Conservation (phyloP, 371 early-diverging fungal species). For the Mortierella sp. region DNA sequence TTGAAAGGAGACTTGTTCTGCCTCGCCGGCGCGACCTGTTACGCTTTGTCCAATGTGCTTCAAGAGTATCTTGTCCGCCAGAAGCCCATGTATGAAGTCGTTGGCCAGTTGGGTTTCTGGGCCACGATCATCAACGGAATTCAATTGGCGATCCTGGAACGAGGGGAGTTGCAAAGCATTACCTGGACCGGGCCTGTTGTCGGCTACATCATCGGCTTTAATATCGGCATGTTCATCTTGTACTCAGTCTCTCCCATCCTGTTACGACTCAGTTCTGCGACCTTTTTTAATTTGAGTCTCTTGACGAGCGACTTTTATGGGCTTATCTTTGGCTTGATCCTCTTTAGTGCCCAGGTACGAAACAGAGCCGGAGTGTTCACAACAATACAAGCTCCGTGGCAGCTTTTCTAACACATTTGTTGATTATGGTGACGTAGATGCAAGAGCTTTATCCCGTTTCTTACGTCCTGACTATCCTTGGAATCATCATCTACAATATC, state of each 20-base stretch:
- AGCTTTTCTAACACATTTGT: background rate
- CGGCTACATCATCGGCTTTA: constrained; percentile 70
- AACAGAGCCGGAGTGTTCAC: too few species aligned
- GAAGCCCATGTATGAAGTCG: constrained; percentile 75
- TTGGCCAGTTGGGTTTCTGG: constrained; percentile 77
- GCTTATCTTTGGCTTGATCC: constrained; percentile 72
- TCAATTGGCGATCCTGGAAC: constrained; percentile 74
- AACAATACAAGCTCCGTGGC: too few species aligned
- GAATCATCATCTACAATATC: constrained; percentile 72
- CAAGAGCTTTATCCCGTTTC: constrained; percentile 71
- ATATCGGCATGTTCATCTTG: constrained; percentile 71
- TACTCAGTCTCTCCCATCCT: constrained; percentile 76
- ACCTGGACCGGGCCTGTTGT: constrained; percentile 61
- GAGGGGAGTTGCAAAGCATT: constrained; percentile 55
- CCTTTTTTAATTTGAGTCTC: constrained; percentile 81
- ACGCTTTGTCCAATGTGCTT: constrained; percentile 74
- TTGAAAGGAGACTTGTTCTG: constrained; percentile 77
- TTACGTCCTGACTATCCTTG: constrained; percentile 69
- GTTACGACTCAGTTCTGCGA: constrained; percentile 74
- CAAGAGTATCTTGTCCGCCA: constrained; percentile 77
- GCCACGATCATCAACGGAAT: constrained; percentile 76
- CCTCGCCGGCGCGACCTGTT: constrained; percentile 75
- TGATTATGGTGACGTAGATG: constrained; percentile 30
- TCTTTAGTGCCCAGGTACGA: constrained; percentile 67
- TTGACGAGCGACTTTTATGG: constrained; percentile 84